phyloP scores from a whole-genome alignment of 768 basidiomycete species.

The Russula sp. region DNA sequence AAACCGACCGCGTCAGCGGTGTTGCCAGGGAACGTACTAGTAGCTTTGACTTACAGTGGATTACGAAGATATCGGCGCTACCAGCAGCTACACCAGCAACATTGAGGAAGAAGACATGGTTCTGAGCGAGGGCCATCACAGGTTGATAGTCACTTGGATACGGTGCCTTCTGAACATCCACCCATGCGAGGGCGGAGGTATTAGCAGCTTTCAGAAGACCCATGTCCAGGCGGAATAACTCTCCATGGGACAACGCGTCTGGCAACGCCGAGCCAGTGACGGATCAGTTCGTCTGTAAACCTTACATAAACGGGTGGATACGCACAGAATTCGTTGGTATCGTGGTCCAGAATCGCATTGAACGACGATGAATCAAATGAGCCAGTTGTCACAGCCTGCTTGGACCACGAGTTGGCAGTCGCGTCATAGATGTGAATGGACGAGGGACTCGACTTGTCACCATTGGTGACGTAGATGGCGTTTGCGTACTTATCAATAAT shows the following conservation, averaged over 20 bases:
- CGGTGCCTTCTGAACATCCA: slow-evolving; percentile 52
- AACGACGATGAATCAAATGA: slow-evolving; percentile 62
- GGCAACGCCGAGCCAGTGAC: not conserved
- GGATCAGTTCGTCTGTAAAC: not conserved
- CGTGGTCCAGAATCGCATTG: slow-evolving; percentile 82
- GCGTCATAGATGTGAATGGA: slow-evolving; percentile 82
- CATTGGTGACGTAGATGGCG: slow-evolving; percentile 81
- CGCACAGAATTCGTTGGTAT: slow-evolving; percentile 88
- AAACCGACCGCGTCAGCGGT: slow-evolving; percentile 9
- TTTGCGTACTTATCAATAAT: slow-evolving; percentile 60
- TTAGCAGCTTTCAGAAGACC: slow-evolving; percentile 58
- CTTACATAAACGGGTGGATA: slow-evolving; percentile 24
- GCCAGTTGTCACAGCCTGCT: slow-evolving; percentile 55
- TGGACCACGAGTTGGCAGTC: slow-evolving; percentile 69
- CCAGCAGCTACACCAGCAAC: slow-evolving; percentile 67
- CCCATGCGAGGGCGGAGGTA: slow-evolving; percentile 59
- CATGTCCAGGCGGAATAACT: slow-evolving; percentile 72
- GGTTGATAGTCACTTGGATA: slow-evolving; percentile 58
- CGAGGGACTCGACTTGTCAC: slow-evolving; percentile 64
- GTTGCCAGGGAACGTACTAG: not conserved
- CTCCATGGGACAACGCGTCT: slow-evolving; percentile 69
- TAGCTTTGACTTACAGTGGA: slow-evolving; percentile 65
- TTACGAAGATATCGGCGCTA: slow-evolving; percentile 75
- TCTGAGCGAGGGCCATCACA: slow-evolving; percentile 79
- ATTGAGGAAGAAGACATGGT: slow-evolving; percentile 81